Evolutionary conservation across 2,329 filamentous ascomycete genomes (phyloP).

Genomic region (Colletotrichum liriopes): DNA sequence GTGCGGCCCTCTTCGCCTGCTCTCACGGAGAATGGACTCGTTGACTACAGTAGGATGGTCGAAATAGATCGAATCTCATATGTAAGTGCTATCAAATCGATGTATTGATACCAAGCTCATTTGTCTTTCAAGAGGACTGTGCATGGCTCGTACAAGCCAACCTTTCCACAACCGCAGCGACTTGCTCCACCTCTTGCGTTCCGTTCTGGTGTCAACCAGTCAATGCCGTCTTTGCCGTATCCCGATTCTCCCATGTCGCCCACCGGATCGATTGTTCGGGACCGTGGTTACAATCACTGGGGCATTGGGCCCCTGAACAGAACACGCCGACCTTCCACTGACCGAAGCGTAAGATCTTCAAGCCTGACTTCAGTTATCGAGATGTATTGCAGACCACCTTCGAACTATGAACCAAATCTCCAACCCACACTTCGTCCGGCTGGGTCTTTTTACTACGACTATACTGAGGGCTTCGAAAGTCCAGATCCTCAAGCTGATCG

Average conservation of each 20-base stretch:
- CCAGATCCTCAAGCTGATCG: constrained; percentile 41
- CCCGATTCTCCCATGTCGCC: constrained; percentile 26
- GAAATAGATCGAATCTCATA: constrained; percentile 65
- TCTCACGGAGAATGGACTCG: constrained; percentile 61
- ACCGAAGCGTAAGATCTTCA: constrained; percentile 59
- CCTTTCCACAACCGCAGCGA: constrained; percentile 54
- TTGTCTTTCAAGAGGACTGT: constrained; percentile 59
- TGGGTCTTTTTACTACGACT: constrained; percentile 67
- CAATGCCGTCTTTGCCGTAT: constrained; percentile 56
- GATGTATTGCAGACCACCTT: constrained; percentile 58
- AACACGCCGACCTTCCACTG: constrained; percentile 54
- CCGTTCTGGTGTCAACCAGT: constrained; percentile 58
- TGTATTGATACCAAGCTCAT: constrained; percentile 26
- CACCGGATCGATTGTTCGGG: constrained; percentile 43
- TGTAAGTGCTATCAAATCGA: constrained; percentile 52
- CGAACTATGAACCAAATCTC: constrained; percentile 45
- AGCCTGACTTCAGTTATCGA: constrained; percentile 67
- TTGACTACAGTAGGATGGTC: constrained; percentile 67
- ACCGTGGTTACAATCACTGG: constrained; percentile 43
- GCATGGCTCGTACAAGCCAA: constrained; percentile 59
- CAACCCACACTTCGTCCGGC: constrained; percentile 49
- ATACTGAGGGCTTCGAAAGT: constrained; percentile 66
- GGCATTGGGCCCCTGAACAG: constrained; percentile 50
- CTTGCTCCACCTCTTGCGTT: constrained; percentile 57
- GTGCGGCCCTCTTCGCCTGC: constrained; percentile 66